These are phyloP conservation scores for Hyphochytrium catenoides DNA, from an alignment of 352 stramenopile species.

Conservation along the genomic window DNA sequence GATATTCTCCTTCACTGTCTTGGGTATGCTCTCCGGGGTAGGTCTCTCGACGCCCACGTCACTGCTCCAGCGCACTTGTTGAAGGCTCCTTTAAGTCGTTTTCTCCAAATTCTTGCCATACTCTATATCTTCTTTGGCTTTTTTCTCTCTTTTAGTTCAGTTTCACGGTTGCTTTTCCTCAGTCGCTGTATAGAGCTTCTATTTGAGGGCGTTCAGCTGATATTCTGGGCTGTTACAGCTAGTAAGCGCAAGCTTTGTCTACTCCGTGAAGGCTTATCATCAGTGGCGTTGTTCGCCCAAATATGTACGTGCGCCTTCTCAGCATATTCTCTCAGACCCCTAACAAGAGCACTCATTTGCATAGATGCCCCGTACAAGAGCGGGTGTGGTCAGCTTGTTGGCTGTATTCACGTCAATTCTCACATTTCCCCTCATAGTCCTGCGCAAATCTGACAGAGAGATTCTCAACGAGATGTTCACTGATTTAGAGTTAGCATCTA, in stretches of 20 bases:
- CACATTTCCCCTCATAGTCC: conserved; percentile 27
- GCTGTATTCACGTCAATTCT: conserved; percentile 22
- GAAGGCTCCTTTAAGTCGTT: conserved; percentile 1
- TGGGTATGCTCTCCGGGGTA: conserved; percentile 37
- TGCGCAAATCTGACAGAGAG: conserved; percentile 29
- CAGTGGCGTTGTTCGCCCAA: conserved; percentile 13
- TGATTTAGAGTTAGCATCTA: conserved; percentile 24
- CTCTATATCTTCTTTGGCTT: neutral
- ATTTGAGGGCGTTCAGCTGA: no score
- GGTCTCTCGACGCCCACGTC: neutral
- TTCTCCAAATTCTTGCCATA: neutral
- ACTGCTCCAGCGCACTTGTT: neutral
- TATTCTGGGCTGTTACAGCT: no score
- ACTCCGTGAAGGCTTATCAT: no score
- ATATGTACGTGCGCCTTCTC: conserved; percentile 35
- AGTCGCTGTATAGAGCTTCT: neutral
- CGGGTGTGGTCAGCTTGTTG: conserved; percentile 24
- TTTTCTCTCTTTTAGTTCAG: neutral
- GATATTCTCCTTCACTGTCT: conserved; percentile 33
- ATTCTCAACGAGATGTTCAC: conserved; percentile 52
- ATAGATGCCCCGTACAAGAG: conserved; percentile 24
- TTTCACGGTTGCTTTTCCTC: neutral
- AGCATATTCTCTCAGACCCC: conserved; percentile 19
- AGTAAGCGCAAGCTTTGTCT: no score
- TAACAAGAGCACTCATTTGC: conserved; percentile 20